Evolutionary conservation across 2,329 filamentous ascomycete genomes (phyloP), one percentile per base, ranked within the genome.

Genomic region (Davidsoniella eucalypti): DNA sequence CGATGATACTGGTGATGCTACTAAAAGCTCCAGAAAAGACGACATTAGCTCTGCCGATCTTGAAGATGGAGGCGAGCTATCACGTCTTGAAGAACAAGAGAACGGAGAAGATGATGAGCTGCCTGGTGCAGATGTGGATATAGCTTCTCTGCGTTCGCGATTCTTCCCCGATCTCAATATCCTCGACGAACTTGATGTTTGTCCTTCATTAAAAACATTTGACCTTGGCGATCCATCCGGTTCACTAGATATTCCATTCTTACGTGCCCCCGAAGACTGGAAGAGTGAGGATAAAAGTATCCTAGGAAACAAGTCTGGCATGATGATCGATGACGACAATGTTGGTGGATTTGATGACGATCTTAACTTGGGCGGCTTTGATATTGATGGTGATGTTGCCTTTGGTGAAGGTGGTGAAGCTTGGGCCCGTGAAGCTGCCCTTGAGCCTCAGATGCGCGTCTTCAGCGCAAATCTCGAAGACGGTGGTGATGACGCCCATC

Each of bases 321-420:
- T 90, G 60, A 83, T 88, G 58, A 78, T 94, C 14, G 87, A 94
- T 58, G 87, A 88, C 37, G 87, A 87, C 57, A 82, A 80, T 14
- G 74, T 78, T 50, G 87, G 84, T 9, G 93, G 94, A 57, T 67
- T 69, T 39, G 66, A 68, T 37, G 84, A 88, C 57, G 87, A 88
- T 56, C 75, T 81, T 55, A 75, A 73, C 37, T 68, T 88, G 37
- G 84, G 80, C 41, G 81, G 75, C 44, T 86, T 86, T 49, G 82
- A 86, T 55, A 67, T 82, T 43, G 68, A 76, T 37, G 82, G 92
- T 55, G 83, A 93, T 55, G 76, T 87, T 50, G 85, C 84, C 10
- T 98, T 98, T 61, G 92, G 92, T 23, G 88, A 96, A 62, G 92
- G 92, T 53, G 92, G 92, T 55, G 92, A 98, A 63, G 86, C 83